Conservation (phyloP, 148 eudicot species). For the Arctostaphylos glauca region DNA sequence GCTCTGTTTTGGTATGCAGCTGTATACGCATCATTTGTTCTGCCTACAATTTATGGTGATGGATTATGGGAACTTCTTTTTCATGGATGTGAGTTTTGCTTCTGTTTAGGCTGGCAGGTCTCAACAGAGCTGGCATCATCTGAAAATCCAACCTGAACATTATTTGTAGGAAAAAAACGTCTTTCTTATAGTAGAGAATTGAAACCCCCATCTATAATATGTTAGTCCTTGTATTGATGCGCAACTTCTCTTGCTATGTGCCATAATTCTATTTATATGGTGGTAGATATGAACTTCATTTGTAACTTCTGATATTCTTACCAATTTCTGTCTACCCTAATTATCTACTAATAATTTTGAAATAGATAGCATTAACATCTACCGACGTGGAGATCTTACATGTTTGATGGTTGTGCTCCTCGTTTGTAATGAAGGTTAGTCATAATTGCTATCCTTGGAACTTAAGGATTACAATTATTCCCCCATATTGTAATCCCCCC, state of each 20-base stretch:
- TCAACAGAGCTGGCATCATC: background rate
- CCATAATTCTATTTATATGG: background rate
- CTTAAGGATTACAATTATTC: background rate
- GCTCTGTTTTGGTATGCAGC: no score
- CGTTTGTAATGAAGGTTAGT: conserved; percentile 11
- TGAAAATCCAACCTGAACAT: conserved; percentile 5
- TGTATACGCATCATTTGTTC: no score
- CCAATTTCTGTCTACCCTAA: background rate
- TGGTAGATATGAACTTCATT: conserved; percentile 6
- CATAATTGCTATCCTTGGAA: background rate
- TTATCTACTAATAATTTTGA: background rate
- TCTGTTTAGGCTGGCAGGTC: background rate
- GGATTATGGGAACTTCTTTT: background rate
- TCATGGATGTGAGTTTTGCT: background rate
- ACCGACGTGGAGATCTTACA: background rate
- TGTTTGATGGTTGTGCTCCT: background rate
- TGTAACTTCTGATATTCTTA: background rate
- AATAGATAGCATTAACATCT: background rate
- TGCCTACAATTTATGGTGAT: background rate
- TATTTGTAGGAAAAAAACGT: background rate
- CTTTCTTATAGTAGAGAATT: background rate
- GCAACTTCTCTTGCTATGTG: background rate
- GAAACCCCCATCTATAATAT: background rate
- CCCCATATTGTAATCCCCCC: background rate
- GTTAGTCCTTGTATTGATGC: background rate